Evolutionary conservation across 2,329 filamentous ascomycete genomes (phyloP), one percentile per base, ranked within the genome.

Genomic region (Pseudogymnoascus sp.): DNA sequence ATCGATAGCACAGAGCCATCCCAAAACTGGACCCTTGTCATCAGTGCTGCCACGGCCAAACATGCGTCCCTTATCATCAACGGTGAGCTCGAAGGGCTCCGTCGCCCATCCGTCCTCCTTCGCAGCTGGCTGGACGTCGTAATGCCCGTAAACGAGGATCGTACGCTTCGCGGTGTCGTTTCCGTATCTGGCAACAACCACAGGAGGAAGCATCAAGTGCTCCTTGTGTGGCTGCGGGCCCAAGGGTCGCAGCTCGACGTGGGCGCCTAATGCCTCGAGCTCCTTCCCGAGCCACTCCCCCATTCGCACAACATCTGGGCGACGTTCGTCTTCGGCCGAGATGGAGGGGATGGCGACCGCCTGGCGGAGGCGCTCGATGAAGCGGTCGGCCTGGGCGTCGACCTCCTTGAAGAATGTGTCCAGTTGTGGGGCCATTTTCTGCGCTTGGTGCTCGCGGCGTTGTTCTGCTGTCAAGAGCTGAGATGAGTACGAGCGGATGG

Each of bases 1-100:
- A 78, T 99, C 92, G 67, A 99, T 97, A 68, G 92, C 92, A 74
- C 99, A 99, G 69, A 99, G 77, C 94, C 94, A 99, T 70, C 94
- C 94, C 62, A 99, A 81, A 25, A 99, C 93, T 16, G 94, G 94
- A 1, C 94, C 94, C 82, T 99, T 99, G 79, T 99, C 94, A 74
- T 99, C 94, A 35, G 94, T 99, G 72, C 90, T 89, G 66, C 94
- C 94, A 73, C 94, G 90, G 65, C 94, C 94, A 72, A 89, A 96
- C 94, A 99, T 99, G 72, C 92, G 88, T 66, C 87, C 93, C 77
- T 97, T 90, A 67, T 92, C 87, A 73, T 95, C 92, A 63, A 97
- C 84, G 28, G 84, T 89, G 67, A 99, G 83, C 65, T 90, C 86
- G 76, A 97, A 99, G 5, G 94, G 94, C 75, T 97, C 90, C 2